phyloP scores from a whole-genome alignment of 2,329 filamentous ascomycete genomes.

The Dendrostoma leiphaemia region DNA sequence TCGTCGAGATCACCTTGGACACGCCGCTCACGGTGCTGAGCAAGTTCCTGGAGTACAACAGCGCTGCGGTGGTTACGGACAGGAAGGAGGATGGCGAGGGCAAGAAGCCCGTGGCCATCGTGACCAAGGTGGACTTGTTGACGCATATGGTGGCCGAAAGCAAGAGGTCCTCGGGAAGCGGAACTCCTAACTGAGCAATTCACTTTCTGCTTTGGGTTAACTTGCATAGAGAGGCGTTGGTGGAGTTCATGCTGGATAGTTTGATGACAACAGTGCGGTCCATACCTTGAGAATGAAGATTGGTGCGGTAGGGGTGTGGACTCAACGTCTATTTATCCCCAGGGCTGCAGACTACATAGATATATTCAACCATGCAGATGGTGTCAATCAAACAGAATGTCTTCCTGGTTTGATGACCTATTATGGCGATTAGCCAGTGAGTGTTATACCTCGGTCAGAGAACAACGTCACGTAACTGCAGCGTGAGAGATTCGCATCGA shows the following conservation, averaged over 20 bases:
- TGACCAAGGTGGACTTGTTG: constrained; percentile 94
- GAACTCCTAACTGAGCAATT: constrained; percentile 15
- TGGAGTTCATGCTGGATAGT: not conserved
- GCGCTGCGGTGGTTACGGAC: constrained; percentile 91
- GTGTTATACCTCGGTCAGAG: too few relatives aligned
- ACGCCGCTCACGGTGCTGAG: constrained; percentile 81
- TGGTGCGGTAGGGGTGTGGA: constrained; percentile 17
- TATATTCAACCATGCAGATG: constrained; percentile 15
- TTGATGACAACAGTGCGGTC: constrained; percentile 18
- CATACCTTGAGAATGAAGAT: constrained; percentile 16
- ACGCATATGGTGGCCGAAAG: constrained; percentile 79
- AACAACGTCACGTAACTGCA: too few relatives aligned
- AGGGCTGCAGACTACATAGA: constrained; percentile 5
- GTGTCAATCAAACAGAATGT: not conserved
- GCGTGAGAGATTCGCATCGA: not conserved
- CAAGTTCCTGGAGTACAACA: constrained; percentile 98
- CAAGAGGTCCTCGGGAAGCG: constrained; percentile 33
- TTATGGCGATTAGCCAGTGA: too few relatives aligned
- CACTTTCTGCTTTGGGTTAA: constrained; percentile 1
- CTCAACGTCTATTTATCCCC: constrained; percentile 31
- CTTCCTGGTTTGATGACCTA: too few relatives aligned
- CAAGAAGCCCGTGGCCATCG: constrained; percentile 82
- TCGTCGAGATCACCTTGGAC: constrained; percentile 91
- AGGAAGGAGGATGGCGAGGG: constrained; percentile 52
- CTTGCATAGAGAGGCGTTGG: constrained; percentile 7